Conservation (phyloP, 805 yeast genomes). For the Novakomyces olei region DNA sequence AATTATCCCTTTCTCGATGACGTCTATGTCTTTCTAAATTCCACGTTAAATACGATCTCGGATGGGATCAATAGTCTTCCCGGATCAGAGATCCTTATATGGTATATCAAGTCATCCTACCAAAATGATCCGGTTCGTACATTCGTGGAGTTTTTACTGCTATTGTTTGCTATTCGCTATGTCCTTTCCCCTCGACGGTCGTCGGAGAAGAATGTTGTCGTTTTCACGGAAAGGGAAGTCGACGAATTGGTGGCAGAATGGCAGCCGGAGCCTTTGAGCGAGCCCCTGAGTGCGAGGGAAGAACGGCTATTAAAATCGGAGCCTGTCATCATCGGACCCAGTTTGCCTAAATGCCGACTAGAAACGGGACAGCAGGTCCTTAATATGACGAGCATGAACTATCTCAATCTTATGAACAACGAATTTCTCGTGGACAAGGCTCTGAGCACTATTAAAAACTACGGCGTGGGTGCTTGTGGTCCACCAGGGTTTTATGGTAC, state of each 20-base stretch:
- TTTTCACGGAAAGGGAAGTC: conserved; percentile 31
- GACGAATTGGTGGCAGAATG: conserved; percentile 75
- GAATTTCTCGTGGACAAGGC: conserved; percentile 30
- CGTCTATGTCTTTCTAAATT: conserved; percentile 2
- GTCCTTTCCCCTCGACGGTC: conserved; percentile 58
- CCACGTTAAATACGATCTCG: neutral
- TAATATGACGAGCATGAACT: conserved; percentile 31
- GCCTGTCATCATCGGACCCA: conserved; percentile 27
- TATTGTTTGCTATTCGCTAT: conserved; percentile 65
- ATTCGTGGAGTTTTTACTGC: conserved; percentile 49
- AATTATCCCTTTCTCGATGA: conserved; percentile 1
- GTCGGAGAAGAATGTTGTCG: conserved; percentile 47
- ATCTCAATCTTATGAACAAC: conserved; percentile 36
- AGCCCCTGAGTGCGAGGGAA: conserved; percentile 26
- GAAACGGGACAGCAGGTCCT: conserved; percentile 8
- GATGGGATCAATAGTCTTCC: conserved; percentile 13
- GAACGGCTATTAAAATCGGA: conserved; percentile 39
- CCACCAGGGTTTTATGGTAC: conserved; percentile 96
- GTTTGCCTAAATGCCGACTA: conserved; percentile 9
- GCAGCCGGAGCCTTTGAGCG: conserved; percentile 71
- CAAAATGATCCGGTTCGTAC: conserved; percentile 88
- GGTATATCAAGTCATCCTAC: conserved; percentile 68
- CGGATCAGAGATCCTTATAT: conserved; percentile 19
- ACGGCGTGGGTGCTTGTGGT: conserved; percentile 97
- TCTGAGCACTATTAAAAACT: conserved; percentile 31